Percentiles rank a stretch among this genome's conserved stretches.
Conservation (phyloP, 78 protist genomes). For the Dictyostelium intermedium region DNA sequence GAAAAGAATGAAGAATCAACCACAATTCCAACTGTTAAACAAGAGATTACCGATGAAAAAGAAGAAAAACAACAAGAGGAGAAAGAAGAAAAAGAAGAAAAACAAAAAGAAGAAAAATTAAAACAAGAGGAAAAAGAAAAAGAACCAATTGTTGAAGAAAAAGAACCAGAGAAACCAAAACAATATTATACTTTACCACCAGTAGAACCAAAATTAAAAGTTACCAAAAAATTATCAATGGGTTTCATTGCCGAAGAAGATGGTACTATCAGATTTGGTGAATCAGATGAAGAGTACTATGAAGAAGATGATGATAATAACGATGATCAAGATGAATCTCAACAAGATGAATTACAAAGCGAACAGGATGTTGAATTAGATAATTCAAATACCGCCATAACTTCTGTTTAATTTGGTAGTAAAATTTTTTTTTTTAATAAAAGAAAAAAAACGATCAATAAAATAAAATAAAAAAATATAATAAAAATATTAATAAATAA, state of each 20-base stretch:
- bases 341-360: not conserved
- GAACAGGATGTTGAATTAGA: not conserved
- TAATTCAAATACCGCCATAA: not conserved
- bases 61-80: not conserved
- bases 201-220: not conserved
- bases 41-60: not conserved
- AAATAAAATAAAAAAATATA: not conserved
- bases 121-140: not conserved
- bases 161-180: not conserved
- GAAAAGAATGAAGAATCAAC: not conserved
- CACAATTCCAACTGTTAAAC: not conserved
- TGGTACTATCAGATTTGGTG: slow-evolving; percentile 48
- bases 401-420: not conserved
- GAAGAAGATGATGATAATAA: slow-evolving; percentile 1
- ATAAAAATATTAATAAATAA: not conserved
- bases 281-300: not conserved
- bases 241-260: slow-evolving; percentile 64
- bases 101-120: not conserved
- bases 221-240: not conserved
- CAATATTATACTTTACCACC: slow-evolving; percentile 6
- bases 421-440: too few species aligned
- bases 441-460: not conserved
- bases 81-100: not conserved
- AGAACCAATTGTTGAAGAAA: not conserved
- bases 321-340: not conserved